Percentiles rank a stretch among this genome's conserved stretches.
Conservation (phyloP, 176 grass and related monocot genomes). For the Eleusine indica region DNA sequence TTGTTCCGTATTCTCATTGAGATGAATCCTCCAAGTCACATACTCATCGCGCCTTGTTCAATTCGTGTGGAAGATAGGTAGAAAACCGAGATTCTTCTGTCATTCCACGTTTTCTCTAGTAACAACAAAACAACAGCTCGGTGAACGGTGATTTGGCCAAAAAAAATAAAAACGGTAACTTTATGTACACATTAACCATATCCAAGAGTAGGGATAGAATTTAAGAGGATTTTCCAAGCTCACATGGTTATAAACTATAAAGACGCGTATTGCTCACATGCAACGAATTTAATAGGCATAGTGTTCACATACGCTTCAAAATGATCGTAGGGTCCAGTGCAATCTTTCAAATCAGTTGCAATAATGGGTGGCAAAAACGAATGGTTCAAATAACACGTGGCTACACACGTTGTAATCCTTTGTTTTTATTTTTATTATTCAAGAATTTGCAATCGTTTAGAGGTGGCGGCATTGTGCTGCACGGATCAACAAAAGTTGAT, state of each 20-base stretch:
- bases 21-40: background rate
- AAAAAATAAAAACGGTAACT: background rate
- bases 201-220: background rate
- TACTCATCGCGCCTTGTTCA: background rate
- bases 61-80: background rate
- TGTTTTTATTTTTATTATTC: no score
- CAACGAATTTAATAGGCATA: background rate
- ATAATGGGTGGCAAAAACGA: background rate
- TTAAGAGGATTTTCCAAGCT: background rate
- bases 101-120: background rate
- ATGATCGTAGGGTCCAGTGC: background rate
- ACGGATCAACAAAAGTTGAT: background rate
- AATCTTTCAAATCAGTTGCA: background rate
- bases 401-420: no score
- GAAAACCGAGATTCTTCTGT: background rate
- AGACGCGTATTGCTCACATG: no score
- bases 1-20: background rate
- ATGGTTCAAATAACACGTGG: background rate
- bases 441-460: no score
- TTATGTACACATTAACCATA: background rate
- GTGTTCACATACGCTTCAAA: no score
- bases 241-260: background rate
- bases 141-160: background rate
- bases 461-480: background rate
- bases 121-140: background rate